A percentile compares a stretch with the other conserved stretches of the same genome.
phyloP scores from a whole-genome alignment of 1,284 basidiomycete species.

The Laetiporus sulphureus region DNA sequence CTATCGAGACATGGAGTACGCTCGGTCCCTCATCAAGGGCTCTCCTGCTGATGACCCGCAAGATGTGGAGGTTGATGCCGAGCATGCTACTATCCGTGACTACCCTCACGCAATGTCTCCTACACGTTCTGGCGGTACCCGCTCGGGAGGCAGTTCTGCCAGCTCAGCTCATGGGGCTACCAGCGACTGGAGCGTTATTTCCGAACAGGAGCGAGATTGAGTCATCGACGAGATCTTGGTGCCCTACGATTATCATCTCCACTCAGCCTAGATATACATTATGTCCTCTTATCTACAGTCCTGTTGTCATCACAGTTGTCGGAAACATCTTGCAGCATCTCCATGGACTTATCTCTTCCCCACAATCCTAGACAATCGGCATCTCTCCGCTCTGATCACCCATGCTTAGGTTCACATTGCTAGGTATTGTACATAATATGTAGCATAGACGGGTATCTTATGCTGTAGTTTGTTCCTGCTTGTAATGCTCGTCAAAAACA shows the following conservation, averaged over 20 bases:
- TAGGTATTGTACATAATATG: no score
- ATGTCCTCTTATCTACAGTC: neutral
- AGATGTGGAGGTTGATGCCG: constrained; percentile 35
- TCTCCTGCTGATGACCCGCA: constrained; percentile 28
- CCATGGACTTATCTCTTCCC: no score
- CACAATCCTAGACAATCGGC: no score
- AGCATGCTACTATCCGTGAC: constrained; percentile 41
- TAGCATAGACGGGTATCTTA: constrained; percentile 1
- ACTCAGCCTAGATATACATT: constrained; percentile 1
- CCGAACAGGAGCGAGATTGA: constrained; percentile 56
- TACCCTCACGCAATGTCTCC: constrained; percentile 14
- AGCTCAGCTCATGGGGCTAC: constrained; percentile 44
- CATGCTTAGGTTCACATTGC: no score
- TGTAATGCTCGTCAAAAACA: constrained; percentile 78
- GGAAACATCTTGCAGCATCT: constrained; percentile 1
- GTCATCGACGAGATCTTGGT: neutral
- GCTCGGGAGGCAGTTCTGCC: constrained; percentile 50
- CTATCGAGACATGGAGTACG: constrained; percentile 89
- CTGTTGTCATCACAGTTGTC: neutral
- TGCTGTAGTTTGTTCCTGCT: constrained; percentile 19
- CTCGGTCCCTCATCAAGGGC: constrained; percentile 73
- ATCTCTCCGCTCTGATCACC: no score
- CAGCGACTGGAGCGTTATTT: constrained; percentile 82
- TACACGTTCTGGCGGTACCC: constrained; percentile 30
- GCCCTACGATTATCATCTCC: constrained; percentile 1